phyloP scores from a whole-genome alignment of 2,329 filamentous ascomycete genomes.

The Arachnopeziza araneosa region DNA sequence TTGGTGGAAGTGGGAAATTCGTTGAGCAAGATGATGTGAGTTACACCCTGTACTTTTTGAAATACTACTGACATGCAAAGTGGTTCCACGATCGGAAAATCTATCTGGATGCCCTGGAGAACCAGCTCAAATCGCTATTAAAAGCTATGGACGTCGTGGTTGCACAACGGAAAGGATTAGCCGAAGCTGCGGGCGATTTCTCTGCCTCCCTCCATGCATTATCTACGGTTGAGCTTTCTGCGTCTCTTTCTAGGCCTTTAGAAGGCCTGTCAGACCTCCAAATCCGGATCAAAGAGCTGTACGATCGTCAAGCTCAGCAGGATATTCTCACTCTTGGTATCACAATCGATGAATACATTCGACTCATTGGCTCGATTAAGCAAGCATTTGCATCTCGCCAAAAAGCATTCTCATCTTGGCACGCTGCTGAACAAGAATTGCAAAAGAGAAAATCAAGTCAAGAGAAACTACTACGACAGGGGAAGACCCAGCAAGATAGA shows the following conservation, averaged over 20 bases:
- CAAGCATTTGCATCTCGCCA: constrained; percentile 87
- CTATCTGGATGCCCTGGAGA: constrained; percentile 90
- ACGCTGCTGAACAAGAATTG: constrained; percentile 81
- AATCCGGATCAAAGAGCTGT: constrained; percentile 87
- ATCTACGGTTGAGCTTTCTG: constrained; percentile 86
- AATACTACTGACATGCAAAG: constrained; percentile 38
- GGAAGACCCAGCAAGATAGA: constrained; percentile 91
- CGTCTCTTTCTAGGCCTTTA: constrained; percentile 78
- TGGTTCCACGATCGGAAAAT: constrained; percentile 98
- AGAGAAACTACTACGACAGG: constrained; percentile 92
- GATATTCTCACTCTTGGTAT: constrained; percentile 95
- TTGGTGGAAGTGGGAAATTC: constrained; percentile 79
- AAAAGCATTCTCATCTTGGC: constrained; percentile 94
- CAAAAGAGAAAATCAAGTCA: constrained; percentile 84
- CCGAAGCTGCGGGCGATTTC: constrained; percentile 90
- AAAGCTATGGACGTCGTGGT: constrained; percentile 95
- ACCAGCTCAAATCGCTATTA: constrained; percentile 80
- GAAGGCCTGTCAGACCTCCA: constrained; percentile 92
- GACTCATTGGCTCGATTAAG: constrained; percentile 91
- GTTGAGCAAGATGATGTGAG: constrained; percentile 93
- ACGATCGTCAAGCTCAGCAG: constrained; percentile 94
- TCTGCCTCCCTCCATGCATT: constrained; percentile 88
- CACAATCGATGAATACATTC: constrained; percentile 97
- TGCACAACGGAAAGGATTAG: constrained; percentile 82
- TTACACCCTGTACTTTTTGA: not conserved